A percentile compares a stretch with the other conserved stretches of the same genome.
phyloP scores from a whole-genome alignment of 2,329 filamentous ascomycete species.

The Myriangium duriaei region DNA sequence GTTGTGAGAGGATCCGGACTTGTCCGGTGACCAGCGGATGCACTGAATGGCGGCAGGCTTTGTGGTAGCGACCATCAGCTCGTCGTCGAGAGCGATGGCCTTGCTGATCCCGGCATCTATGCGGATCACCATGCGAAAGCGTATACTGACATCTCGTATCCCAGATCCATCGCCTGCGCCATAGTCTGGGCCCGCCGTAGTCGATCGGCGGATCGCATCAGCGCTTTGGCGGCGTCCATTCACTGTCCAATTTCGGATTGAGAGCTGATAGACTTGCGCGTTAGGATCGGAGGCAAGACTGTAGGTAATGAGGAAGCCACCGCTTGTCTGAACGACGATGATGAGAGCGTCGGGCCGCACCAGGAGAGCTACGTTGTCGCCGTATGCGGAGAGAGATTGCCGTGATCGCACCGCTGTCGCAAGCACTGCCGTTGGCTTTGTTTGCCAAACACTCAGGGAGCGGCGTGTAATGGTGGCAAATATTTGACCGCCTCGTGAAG shows the following conservation, averaged over 20 bases:
- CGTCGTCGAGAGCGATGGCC: constrained; percentile 79
- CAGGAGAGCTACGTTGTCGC: constrained; percentile 69
- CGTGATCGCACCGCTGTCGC: constrained; percentile 73
- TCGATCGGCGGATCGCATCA: constrained; percentile 22
- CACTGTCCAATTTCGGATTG: constrained; percentile 47
- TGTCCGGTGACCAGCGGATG: constrained; percentile 86
- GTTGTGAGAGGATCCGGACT: constrained; percentile 67
- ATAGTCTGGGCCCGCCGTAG: constrained; percentile 21
- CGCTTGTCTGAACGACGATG: constrained; percentile 74
- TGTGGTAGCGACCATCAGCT: constrained; percentile 78
- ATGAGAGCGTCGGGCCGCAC: constrained; percentile 87
- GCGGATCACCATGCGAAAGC: constrained; percentile 95
- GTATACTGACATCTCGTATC: constrained; percentile 74
- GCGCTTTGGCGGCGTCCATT: constrained; percentile 37
- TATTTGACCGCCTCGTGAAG: constrained; percentile 66
- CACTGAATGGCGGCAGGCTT: constrained; percentile 94
- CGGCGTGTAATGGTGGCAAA: constrained; percentile 81
- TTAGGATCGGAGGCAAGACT: constrained; percentile 75
- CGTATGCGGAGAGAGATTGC: constrained; percentile 69
- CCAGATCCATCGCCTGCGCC: constrained; percentile 73
- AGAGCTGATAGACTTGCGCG: constrained; percentile 71
- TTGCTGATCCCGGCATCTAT: constrained; percentile 89
- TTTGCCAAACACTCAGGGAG: constrained; percentile 91
- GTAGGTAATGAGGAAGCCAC: constrained; percentile 88
- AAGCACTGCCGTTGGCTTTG: constrained; percentile 78